phyloP scores from a whole-genome alignment of 2,329 filamentous ascomycete species.

The Talaromyces sp. region DNA sequence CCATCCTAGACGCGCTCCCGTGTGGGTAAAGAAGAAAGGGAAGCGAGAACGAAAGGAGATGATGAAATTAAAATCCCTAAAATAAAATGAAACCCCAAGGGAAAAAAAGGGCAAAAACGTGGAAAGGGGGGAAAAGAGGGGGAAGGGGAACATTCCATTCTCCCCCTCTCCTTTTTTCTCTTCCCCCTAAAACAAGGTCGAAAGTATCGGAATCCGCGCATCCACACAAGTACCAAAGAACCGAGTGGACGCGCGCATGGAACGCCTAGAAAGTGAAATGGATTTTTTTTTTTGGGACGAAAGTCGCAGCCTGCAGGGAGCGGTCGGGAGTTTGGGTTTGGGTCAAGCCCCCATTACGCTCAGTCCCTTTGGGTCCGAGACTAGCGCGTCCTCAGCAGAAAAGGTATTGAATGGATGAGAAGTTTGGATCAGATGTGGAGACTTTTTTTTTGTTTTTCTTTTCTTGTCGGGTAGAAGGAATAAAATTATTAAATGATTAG shows the following conservation, averaged over 20 bases:
- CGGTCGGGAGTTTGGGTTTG: slow-evolving; percentile 18
- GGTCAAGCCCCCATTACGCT: slow-evolving; percentile 20
- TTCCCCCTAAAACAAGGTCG: background rate
- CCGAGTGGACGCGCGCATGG: too few species aligned
- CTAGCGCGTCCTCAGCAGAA: slow-evolving; percentile 25
- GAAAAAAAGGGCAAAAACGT: too few species aligned
- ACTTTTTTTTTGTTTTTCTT: background rate
- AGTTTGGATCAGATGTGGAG: slow-evolving; percentile 22
- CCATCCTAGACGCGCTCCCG: slow-evolving; percentile 32
- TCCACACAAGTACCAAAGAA: background rate
- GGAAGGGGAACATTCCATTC: too few species aligned
- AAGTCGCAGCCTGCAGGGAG: slow-evolving; percentile 20
- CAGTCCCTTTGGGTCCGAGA: slow-evolving; percentile 27
- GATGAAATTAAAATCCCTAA: too few species aligned
- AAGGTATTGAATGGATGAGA: slow-evolving; percentile 28
- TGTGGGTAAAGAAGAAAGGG: slow-evolving; percentile 20
- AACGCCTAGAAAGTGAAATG: background rate
- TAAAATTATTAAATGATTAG: background rate
- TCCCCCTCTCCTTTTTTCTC: too few species aligned
- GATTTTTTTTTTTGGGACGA: too few species aligned
- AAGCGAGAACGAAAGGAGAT: background rate
- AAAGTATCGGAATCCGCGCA: too few species aligned
- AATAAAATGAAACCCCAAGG: too few species aligned
- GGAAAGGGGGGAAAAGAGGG: too few species aligned
- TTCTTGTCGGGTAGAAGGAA: background rate